phyloP scores from a whole-genome alignment of 768 basidiomycete genomes.

The Pisolithus sp. region DNA sequence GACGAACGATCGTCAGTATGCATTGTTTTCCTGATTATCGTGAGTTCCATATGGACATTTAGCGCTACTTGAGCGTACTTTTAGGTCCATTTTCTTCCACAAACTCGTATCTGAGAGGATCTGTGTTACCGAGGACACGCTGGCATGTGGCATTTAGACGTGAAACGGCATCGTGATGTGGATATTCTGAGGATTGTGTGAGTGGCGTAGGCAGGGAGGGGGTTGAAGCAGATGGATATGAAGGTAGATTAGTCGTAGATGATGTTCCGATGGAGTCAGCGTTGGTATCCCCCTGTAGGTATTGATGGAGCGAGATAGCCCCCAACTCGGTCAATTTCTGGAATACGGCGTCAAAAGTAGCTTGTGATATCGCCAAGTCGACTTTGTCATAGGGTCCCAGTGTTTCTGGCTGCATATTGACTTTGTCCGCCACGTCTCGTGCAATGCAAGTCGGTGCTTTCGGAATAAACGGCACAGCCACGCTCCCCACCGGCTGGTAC shows the following conservation, averaged over 20 bases:
- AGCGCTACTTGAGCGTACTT: slow-evolving; percentile 23
- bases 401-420: too few species aligned
- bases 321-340: slow-evolving; percentile 23
- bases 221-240: not conserved
- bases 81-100: slow-evolving; percentile 33
- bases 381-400: not conserved
- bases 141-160: slow-evolving; percentile 39
- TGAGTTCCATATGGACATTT: slow-evolving; percentile 2
- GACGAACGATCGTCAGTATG: slow-evolving; percentile 54
- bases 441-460: too few species aligned
- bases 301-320: slow-evolving; percentile 22
- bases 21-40: slow-evolving; percentile 45
- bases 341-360: slow-evolving; percentile 20
- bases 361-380: not conserved
- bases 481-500: too few species aligned
- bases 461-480: too few species aligned
- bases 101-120: slow-evolving; percentile 42
- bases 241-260: not conserved
- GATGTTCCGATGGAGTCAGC: not conserved
- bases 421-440: too few species aligned
- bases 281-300: slow-evolving; percentile 7
- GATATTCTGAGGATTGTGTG: not conserved
- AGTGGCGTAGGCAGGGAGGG: slow-evolving; percentile 4
- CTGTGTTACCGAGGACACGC: slow-evolving; percentile 34
- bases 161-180: slow-evolving; percentile 20